These are phyloP conservation scores for Agastache rugosa DNA, from an alignment of 257 asterid species.

Conservation along the genomic window DNA sequence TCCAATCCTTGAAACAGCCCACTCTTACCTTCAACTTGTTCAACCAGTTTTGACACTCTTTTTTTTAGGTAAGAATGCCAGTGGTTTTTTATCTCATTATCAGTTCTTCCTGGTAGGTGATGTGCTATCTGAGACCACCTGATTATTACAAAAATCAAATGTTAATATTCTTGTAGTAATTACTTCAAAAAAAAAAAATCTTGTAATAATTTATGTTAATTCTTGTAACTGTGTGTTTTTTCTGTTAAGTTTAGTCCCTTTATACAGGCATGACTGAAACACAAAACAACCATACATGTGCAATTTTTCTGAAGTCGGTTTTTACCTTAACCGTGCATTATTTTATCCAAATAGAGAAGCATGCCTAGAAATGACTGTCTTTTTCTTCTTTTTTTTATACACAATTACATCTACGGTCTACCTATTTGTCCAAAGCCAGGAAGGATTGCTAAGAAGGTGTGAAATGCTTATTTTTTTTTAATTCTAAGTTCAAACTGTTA, in stretches of 20 bases:
- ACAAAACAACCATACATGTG: no score
- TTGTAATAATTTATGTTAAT: no score
- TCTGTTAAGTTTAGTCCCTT: no score
- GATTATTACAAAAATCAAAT: not conserved
- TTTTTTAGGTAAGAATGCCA: slow-evolving; percentile 86
- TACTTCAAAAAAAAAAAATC: no score
- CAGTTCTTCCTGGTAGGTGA: slow-evolving; percentile 78
- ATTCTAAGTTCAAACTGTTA: not conserved
- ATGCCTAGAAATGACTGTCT: not conserved
- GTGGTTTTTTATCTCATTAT: slow-evolving; percentile 73
- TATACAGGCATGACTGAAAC: no score
- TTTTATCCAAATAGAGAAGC: not conserved
- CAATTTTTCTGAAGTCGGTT: not conserved
- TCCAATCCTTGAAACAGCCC: slow-evolving; percentile 20
- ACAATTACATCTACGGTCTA: not conserved
- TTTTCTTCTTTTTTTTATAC: not conserved
- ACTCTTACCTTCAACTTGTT: slow-evolving; percentile 17
- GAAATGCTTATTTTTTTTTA: not conserved
- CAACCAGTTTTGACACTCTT: slow-evolving; percentile 40
- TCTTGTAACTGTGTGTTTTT: not conserved
- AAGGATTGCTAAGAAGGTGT: not conserved
- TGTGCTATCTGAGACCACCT: slow-evolving; percentile 88
- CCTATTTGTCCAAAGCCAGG: no score
- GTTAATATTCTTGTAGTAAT: not conserved
- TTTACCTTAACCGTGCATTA: not conserved